Evolutionary conservation across 495 filamentous ascomycete species (phyloP).

Genomic region (Amniculicola lignicola): DNA sequence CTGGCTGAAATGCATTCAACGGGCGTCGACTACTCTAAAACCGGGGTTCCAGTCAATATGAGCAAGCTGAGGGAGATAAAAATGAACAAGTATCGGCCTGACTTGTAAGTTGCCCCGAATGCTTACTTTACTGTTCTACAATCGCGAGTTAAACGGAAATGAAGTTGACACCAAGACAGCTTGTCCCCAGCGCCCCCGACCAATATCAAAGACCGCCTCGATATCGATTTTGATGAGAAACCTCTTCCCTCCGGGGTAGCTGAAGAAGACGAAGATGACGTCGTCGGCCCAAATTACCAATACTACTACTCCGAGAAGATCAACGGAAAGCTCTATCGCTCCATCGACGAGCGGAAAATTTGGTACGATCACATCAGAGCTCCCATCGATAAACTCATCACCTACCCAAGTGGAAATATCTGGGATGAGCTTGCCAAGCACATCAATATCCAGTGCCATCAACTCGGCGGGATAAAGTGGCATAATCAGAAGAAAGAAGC

Average conservation of each 20-base stretch:
- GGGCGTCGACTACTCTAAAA: constrained; percentile 82
- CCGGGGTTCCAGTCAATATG: constrained; percentile 62
- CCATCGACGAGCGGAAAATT: constrained; percentile 66
- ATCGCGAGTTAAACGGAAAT: neutral
- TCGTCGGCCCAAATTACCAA: constrained; percentile 47
- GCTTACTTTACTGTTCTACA: neutral
- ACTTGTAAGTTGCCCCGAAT: neutral
- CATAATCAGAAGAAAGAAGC: neutral
- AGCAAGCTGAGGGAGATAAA: neutral
- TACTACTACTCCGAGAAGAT: constrained; percentile 71
- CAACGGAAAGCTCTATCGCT: constrained; percentile 68
- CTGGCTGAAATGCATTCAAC: constrained; percentile 70
- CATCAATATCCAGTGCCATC: neutral
- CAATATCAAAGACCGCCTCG: constrained; percentile 52
- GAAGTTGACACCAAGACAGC: constrained; percentile 48
- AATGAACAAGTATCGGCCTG: neutral
- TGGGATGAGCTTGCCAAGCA: neutral
- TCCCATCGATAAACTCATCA: neutral
- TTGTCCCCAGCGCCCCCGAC: constrained; percentile 67
- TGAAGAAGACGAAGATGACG: constrained; percentile 52
- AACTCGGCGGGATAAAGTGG: neutral
- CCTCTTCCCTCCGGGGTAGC: constrained; percentile 10
- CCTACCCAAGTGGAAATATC: too few relatives aligned
- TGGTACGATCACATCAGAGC: constrained; percentile 44
- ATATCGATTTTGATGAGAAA: constrained; percentile 32